These are phyloP conservation scores for Botryococcus braunii DNA, from an alignment of 163 green algal species.

Conservation along the genomic window DNA sequence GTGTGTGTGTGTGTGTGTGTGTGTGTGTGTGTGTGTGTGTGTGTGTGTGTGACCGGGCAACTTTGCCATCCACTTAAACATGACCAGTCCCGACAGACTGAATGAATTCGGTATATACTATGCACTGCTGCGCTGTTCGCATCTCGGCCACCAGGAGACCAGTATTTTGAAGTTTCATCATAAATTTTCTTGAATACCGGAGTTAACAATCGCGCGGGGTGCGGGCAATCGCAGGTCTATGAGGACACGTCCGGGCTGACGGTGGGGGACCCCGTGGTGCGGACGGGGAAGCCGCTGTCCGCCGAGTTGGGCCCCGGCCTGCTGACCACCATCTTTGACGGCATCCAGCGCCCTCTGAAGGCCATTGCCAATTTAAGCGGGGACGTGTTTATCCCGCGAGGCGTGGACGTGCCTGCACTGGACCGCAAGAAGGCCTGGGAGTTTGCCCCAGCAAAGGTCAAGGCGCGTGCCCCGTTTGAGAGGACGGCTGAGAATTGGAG, in stretches of 20 bases:
- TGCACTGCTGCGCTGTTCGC: no score
- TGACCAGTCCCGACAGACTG: no score
- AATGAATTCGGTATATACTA: no score
- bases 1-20: no score
- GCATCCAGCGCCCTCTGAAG: conserved; percentile 94
- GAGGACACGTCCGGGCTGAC: conserved; percentile 95
- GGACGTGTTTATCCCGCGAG: conserved; percentile 94
- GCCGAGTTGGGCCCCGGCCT: conserved; percentile 94
- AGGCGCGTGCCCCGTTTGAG: conserved; percentile 39
- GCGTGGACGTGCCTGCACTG: conserved; percentile 84
- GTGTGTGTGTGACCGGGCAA: no score
- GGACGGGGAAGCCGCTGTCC: conserved; percentile 90
- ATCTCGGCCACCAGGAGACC: no score
- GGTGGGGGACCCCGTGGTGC: conserved; percentile 83
- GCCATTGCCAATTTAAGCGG: conserved; percentile 70
- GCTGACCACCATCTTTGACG: conserved; percentile 97
- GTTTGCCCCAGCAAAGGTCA: conserved; percentile 80
- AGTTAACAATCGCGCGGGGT: no score
- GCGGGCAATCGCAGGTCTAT: conserved; percentile 80
- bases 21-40: no score
- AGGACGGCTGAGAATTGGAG: no score
- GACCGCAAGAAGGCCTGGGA: conserved; percentile 80
- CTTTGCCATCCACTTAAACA: no score
- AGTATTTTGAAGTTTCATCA: no score
- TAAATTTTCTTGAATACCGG: no score